Conservation (phyloP, 768 basidiomycete genomes). For the Zangia roseola region DNA sequence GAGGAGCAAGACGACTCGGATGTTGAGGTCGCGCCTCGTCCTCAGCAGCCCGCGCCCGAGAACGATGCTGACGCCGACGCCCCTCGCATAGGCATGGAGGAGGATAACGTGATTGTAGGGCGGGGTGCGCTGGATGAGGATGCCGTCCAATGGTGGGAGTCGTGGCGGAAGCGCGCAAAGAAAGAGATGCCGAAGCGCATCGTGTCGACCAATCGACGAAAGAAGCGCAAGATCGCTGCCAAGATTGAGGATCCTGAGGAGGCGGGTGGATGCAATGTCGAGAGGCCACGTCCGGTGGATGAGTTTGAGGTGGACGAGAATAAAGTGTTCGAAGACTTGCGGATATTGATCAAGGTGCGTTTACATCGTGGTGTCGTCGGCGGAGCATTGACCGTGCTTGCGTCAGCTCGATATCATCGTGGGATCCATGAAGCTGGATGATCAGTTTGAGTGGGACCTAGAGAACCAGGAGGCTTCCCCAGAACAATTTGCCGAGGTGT, state of each 20-base stretch:
- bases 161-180: constrained; percentile 58
- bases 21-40: constrained; percentile 18
- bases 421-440: constrained; percentile 88
- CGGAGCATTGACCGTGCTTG: constrained; percentile 1
- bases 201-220: constrained; percentile 34
- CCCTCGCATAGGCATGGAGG: constrained; percentile 16
- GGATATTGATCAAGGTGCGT: constrained; percentile 88
- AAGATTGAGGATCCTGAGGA: constrained; percentile 27
- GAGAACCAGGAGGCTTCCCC: constrained; percentile 78
- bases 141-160: constrained; percentile 64
- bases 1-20: constrained; percentile 33
- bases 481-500: constrained; percentile 89
- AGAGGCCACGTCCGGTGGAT: constrained; percentile 53
- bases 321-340: constrained; percentile 76
- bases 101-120: constrained; percentile 20
- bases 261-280: constrained; percentile 21
- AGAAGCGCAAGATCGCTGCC: constrained; percentile 41
- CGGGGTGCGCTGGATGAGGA: constrained; percentile 50
- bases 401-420: constrained; percentile 90
- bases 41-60: constrained; percentile 9
- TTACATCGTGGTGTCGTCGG: background rate
- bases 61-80: constrained; percentile 32
- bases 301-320: constrained; percentile 67
- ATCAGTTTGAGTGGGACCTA: constrained; percentile 98
- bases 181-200: constrained; percentile 30